Evolutionary conservation across 2,329 filamentous ascomycete species (phyloP).

Genomic region (Colletotrichum falcatum): DNA sequence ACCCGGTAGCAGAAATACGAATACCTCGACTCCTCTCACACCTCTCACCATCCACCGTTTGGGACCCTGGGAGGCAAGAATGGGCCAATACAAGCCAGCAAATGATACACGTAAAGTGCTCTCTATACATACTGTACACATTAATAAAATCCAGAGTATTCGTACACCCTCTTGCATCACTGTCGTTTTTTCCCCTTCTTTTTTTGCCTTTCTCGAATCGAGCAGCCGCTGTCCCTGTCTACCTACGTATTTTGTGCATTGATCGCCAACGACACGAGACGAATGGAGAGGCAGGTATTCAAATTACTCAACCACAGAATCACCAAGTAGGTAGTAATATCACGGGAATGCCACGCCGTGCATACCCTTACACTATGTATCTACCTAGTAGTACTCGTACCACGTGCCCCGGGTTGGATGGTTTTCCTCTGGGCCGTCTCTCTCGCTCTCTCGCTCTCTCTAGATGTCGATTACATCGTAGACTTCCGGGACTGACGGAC

Average conservation of each 20-base stretch:
- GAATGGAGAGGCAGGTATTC: not conserved
- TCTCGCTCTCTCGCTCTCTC: too few relatives aligned
- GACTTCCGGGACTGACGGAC: not conserved
- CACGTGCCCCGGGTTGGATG: not conserved
- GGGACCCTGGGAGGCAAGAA: not conserved
- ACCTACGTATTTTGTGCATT: not conserved
- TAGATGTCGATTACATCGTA: too few relatives aligned
- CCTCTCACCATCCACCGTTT: not conserved
- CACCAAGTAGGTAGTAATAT: not conserved
- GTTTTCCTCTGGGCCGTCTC: not conserved
- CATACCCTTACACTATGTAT: too few relatives aligned
- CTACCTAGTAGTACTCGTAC: too few relatives aligned
- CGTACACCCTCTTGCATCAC: not conserved
- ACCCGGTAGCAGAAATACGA: slow-evolving; percentile 9
- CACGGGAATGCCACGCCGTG: too few relatives aligned
- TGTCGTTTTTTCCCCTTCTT: not conserved
- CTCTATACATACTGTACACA: too few relatives aligned
- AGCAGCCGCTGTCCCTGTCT: not conserved
- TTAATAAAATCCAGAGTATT: not conserved
- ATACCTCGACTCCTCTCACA: not conserved
- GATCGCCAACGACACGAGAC: not conserved
- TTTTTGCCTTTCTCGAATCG: not conserved
- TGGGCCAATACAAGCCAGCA: not conserved
- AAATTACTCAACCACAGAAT: not conserved
- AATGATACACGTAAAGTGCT: not conserved